A percentile compares a stretch with the other conserved stretches of the same genome.
phyloP scores from a whole-genome alignment of 352 stramenopile species.

The Globisporangium recalcitrans region DNA sequence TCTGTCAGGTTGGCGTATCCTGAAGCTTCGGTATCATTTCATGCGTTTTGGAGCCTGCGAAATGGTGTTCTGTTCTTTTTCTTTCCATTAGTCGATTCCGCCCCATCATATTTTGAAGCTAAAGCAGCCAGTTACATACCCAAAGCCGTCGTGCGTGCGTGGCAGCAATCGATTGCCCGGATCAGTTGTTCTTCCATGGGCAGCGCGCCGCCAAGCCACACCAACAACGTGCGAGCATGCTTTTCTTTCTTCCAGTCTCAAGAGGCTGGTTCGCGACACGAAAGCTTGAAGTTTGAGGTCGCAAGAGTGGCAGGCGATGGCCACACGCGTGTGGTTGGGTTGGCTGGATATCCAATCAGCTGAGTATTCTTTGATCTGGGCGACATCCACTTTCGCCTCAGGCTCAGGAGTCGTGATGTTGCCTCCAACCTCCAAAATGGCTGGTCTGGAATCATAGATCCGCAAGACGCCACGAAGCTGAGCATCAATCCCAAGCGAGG shows the following conservation, averaged over 20 bases:
- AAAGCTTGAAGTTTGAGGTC: background rate
- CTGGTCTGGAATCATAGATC: no score
- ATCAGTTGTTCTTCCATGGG: no score
- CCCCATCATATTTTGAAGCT: background rate
- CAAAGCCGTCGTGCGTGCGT: background rate
- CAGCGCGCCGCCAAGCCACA: no score
- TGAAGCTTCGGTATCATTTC: background rate
- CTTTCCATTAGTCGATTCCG: background rate
- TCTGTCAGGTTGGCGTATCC: background rate
- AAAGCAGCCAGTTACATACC: background rate
- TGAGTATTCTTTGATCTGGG: background rate
- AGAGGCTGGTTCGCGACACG: background rate
- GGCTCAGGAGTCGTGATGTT: no score
- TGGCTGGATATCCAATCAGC: background rate
- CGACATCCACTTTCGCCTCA: background rate
- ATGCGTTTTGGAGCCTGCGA: background rate
- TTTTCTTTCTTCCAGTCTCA: background rate
- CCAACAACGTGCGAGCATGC: background rate
- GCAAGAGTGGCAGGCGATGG: background rate
- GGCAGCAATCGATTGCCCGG: no score
- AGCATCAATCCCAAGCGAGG: no score
- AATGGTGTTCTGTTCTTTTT: background rate
- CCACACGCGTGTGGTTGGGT: background rate
- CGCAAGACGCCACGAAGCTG: no score
- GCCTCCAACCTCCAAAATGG: no score